These are phyloP conservation scores for Phytophthora lateralis DNA, from an alignment of 352 stramenopile species.

Conservation along the genomic window DNA sequence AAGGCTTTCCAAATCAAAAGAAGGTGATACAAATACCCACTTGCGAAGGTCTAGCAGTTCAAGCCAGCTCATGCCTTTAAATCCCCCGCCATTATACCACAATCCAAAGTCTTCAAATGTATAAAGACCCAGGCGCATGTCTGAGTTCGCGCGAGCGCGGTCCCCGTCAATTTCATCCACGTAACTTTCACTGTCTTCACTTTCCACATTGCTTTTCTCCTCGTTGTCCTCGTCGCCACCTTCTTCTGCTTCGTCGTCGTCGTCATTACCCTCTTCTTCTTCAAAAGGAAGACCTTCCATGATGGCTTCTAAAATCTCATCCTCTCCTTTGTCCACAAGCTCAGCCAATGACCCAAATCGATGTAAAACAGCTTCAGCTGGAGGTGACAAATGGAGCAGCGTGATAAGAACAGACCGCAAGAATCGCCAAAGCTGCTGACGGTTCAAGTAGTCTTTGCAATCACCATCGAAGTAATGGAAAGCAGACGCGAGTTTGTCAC, in stretches of 20 bases:
- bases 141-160: conserved; percentile 49
- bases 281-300: conserved; percentile 54
- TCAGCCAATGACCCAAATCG: conserved; percentile 71
- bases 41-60: conserved; percentile 87
- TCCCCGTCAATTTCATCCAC: conserved; percentile 49
- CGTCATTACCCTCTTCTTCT: conserved; percentile 33
- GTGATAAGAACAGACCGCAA: conserved; percentile 81
- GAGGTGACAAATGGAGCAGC: conserved; percentile 75
- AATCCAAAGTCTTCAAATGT: conserved; percentile 86
- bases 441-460: conserved; percentile 79
- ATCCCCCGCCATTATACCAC: conserved; percentile 88
- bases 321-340: conserved; percentile 75
- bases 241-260: conserved; percentile 35
- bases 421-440: conserved; percentile 84
- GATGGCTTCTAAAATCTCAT: conserved; percentile 81
- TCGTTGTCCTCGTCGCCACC: conserved; percentile 25
- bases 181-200: conserved; percentile 29
- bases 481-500: conserved; percentile 79
- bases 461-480: conserved; percentile 90
- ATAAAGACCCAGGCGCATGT: conserved; percentile 62
- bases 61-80: conserved; percentile 82
- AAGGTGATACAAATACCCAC: conserved; percentile 78
- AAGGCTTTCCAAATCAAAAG: conserved; percentile 68
- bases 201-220: conserved; percentile 26
- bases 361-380: conserved; percentile 55